Evolutionary conservation across 2,329 filamentous ascomycete species (phyloP), one percentile per base, ranked within the genome.

Genomic region (Myriangium duriaei): DNA sequence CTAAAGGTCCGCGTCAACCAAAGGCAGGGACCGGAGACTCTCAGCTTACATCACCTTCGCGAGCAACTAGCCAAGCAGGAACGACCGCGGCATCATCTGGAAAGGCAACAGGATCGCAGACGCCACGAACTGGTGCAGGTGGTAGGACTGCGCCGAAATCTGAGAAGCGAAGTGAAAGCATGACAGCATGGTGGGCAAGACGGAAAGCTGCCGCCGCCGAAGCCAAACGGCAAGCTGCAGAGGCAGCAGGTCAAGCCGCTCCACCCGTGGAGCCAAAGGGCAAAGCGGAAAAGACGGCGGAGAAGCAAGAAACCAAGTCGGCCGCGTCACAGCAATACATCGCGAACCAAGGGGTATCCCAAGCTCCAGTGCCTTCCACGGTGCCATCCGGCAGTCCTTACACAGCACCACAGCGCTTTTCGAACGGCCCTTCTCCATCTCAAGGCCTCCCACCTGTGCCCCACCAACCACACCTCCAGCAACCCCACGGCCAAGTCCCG

Each of bases 121-220:
- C 28, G 12, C 2, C 2, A 32, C 24, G 18, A 35, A 3, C 32
- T 10, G 16, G 39, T 42, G 32, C 40, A 47, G 17, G 43, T 54
- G 16, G 59, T 11, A 37, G 31, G 39, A 41, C 42, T 13, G 26
- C 32, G 12, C 43, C 62, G 12, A 63, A 63, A 44, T 61, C 58
- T 24, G 61, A 64, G 42, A 64, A 64, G 46, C 53, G 61, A 11
- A 61, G 57, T 34, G 53, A 60, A 32, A 60, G 56, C 9, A 64
- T 64, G 61, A 63, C 60, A 1, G 55, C 58, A n/a, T 64, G 61
- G 61, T 64, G 61, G 61, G 60, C 60, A 2, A 57, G 61, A 42
- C 54, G 61, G 5, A 64, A 64, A 42, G 58, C 57, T 2, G 49
- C 45, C 28, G 39, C 40, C 26, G 48, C 45, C 10, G 43, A 50